These are phyloP conservation scores for Cajanus cajan DNA, from an alignment of 306 rosid genomes.

Conservation along the genomic window DNA sequence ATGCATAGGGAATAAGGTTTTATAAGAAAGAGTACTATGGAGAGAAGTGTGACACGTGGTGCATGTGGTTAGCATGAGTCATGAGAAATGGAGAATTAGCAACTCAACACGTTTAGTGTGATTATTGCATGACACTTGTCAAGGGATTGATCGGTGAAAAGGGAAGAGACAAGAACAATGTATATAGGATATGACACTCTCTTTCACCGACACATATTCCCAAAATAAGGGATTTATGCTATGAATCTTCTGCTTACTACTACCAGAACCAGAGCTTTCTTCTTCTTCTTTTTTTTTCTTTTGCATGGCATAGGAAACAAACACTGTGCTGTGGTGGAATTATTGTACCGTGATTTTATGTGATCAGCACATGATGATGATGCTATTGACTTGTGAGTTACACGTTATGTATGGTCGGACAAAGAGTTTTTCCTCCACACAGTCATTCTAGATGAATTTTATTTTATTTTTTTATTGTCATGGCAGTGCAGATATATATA, in stretches of 20 bases:
- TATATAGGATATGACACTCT: background rate
- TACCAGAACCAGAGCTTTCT: no score
- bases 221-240: background rate
- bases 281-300: background rate
- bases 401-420: background rate
- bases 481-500: no score
- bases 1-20: no score
- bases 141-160: background rate
- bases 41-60: constrained; percentile 30
- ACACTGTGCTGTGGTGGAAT: background rate
- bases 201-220: background rate
- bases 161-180: background rate
- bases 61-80: constrained; percentile 22
- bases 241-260: constrained; percentile 1
- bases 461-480: no score
- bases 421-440: background rate
- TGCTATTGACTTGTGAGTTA: background rate
- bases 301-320: background rate
- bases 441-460: no score
- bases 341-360: background rate
- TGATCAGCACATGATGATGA: background rate
- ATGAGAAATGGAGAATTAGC: background rate
- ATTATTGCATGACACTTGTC: constrained; percentile 20
- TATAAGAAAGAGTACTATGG: background rate
- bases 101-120: constrained; percentile 10